Evolutionary conservation across 2,329 filamentous ascomycete species (phyloP).

Genomic region (Colletotrichum navitas): DNA sequence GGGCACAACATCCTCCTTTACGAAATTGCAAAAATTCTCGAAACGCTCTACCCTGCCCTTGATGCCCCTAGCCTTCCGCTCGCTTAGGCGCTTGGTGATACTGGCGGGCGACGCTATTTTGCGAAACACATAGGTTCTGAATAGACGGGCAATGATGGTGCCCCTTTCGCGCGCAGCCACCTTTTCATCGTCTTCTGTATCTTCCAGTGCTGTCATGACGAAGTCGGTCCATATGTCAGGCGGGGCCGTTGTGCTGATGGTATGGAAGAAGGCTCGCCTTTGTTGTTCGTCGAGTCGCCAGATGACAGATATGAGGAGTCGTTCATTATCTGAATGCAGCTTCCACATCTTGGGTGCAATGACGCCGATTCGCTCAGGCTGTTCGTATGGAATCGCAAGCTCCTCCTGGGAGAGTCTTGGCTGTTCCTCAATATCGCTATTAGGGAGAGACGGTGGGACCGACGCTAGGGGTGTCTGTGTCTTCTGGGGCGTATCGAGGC

Average conservation of each 20-base stretch:
- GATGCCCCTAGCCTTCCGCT: slow-evolving; percentile 45
- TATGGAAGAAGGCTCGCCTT: slow-evolving; percentile 46
- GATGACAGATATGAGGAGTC: slow-evolving; percentile 49
- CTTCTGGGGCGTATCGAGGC: slow-evolving; percentile 34
- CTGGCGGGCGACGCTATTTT: background rate
- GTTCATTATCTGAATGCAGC: slow-evolving; percentile 42
- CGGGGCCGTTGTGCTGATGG: slow-evolving; percentile 32
- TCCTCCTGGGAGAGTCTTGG: slow-evolving; percentile 13
- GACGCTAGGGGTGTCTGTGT: background rate
- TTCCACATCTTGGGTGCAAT: slow-evolving; percentile 43
- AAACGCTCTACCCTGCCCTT: slow-evolving; percentile 46
- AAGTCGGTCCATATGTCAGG: slow-evolving; percentile 48
- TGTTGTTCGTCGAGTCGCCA: slow-evolving; percentile 43
- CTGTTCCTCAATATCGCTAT: slow-evolving; percentile 6
- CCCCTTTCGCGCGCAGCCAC: background rate
- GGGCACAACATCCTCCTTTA: slow-evolving; percentile 42
- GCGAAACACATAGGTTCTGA: slow-evolving; percentile 31
- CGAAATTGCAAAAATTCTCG: slow-evolving; percentile 48
- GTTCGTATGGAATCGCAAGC: slow-evolving; percentile 34
- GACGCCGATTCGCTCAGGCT: slow-evolving; percentile 34
- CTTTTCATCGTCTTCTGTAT: background rate
- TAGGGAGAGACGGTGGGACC: background rate
- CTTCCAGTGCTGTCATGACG: slow-evolving; percentile 44
- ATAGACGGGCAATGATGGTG: slow-evolving; percentile 30
- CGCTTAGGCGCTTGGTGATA: slow-evolving; percentile 42